Evolutionary conservation across 371 early-diverging fungal species (phyloP), one percentile per base, ranked within the genome.

Genomic region (Batkoa obscura): DNA sequence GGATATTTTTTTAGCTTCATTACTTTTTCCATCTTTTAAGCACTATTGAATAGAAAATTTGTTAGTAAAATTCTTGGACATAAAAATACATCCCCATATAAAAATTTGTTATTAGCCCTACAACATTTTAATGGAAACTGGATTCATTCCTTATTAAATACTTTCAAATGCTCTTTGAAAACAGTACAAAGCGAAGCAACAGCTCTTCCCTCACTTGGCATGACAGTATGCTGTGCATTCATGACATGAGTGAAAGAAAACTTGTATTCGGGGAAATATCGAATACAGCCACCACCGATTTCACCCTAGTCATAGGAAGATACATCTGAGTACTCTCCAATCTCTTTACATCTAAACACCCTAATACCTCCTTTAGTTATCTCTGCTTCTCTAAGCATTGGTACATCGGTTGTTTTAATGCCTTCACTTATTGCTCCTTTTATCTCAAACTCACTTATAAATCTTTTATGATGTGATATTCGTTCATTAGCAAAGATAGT

Each of bases 201-300:
- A 41, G 41, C 43, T 37, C 60, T 55, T 17, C 53, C 31, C 35
- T 56, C 56, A 41, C 60, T 51, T 3, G 46, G 15, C 50, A 58
- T 1, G 48, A 59, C 30, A 56, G 51, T 15, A 31, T 42, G 23
- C 23, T 58, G 47, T 10, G 69, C 65, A 57, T 73, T 72, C 58
- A 69, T 73, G 9, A 66, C 68, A 55, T 78, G 79, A 2, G 72
- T 64, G 55, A 81, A 76, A 0, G 73, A 71, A 50, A 79, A 68
- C 23, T 68, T 63, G 35, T 67, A 59, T 32, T 76, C 74, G 3
- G 60, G 68, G 53, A 76, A 74, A 73, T 76, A 81, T 33, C 68
- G 61, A 36, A 70, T 63, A 50, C 76, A 39, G 37, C 72, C 71
- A 3, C 81, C 81, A 45, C 78, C 78, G 2, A 67, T 69, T 12